Percentiles rank a stretch among this genome's conserved stretches.
phyloP scores from a whole-genome alignment of 192 early-diverging fungal genomes.

The Coemansia sp. region DNA sequence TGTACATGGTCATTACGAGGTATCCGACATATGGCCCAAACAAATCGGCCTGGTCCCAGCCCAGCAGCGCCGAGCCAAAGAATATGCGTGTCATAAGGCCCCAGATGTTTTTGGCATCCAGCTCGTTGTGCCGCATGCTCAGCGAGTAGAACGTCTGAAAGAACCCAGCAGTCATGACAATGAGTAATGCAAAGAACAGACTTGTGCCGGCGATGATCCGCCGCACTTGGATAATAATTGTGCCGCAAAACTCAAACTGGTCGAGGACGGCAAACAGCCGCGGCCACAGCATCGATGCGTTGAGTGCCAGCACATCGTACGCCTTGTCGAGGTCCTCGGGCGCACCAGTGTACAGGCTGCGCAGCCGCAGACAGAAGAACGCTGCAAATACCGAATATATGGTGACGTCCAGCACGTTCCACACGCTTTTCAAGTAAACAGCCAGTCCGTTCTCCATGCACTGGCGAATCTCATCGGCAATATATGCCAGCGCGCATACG shows the following conservation, averaged over 20 bases:
- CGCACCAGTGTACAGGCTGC: slow-evolving; percentile 29
- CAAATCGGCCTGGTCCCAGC: slow-evolving; percentile 38
- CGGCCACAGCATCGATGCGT: slow-evolving; percentile 46
- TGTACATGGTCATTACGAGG: slow-evolving; percentile 39
- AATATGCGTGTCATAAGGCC: slow-evolving; percentile 44
- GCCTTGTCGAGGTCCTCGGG: slow-evolving; percentile 35
- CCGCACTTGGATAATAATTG: slow-evolving; percentile 42
- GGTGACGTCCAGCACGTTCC: slow-evolving; percentile 35
- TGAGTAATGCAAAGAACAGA: slow-evolving; percentile 38
- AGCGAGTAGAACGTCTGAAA: slow-evolving; percentile 46
- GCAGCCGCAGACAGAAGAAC: slow-evolving; percentile 30
- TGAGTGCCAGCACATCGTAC: slow-evolving; percentile 39
- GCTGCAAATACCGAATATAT: slow-evolving; percentile 33
- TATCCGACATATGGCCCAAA: slow-evolving; percentile 39
- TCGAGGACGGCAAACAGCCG: slow-evolving; percentile 39
- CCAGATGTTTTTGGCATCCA: slow-evolving; percentile 25
- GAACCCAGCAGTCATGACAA: slow-evolving; percentile 40
- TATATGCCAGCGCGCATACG: slow-evolving; percentile 30
- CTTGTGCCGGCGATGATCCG: slow-evolving; percentile 38
- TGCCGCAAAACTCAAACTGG: slow-evolving; percentile 46
- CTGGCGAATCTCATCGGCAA: slow-evolving; percentile 45
- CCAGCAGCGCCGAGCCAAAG: slow-evolving; percentile 36
- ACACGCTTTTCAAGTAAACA: slow-evolving; percentile 41
- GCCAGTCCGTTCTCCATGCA: slow-evolving; percentile 32
- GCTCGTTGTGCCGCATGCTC: slow-evolving; percentile 32